Conservation (phyloP, 495 filamentous ascomycete genomes). For the Aspergillus nidulans region DNA sequence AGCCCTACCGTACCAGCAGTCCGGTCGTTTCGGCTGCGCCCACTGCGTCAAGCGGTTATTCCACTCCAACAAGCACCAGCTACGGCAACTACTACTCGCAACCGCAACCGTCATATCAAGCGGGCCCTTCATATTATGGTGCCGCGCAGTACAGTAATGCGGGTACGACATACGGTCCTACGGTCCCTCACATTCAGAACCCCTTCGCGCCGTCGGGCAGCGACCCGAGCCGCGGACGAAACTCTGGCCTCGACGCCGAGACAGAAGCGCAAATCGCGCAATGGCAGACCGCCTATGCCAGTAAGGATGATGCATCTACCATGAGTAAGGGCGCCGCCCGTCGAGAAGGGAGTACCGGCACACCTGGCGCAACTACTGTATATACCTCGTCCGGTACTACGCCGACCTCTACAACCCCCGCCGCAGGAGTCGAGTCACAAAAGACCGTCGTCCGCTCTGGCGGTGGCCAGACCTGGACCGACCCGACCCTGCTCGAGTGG, state of each 20-base stretch:
- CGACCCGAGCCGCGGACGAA: constrained; percentile 38
- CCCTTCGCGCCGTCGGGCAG: constrained; percentile 68
- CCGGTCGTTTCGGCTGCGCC: constrained; percentile 43
- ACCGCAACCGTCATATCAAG: constrained; percentile 37
- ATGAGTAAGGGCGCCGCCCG: constrained; percentile 20
- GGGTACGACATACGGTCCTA: constrained; percentile 40
- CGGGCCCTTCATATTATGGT: constrained; percentile 47
- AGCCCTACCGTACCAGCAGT: constrained; percentile 39
- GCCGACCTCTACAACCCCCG: constrained; percentile 18
- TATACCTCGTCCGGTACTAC: constrained; percentile 42
- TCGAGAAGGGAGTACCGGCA: constrained; percentile 4
- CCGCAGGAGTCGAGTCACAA: constrained; percentile 22
- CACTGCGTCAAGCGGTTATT: constrained; percentile 36
- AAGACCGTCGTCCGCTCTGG: constrained; percentile 81
- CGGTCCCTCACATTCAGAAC: constrained; percentile 75
- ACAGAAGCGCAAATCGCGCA: constrained; percentile 91
- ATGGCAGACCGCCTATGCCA: constrained; percentile 90
- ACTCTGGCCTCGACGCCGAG: constrained; percentile 64
- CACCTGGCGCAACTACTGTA: constrained; percentile 29
- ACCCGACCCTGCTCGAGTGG: constrained; percentile 86
- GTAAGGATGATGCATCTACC: constrained; percentile 42
- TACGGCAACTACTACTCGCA: constrained; percentile 37
- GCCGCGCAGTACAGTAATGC: constrained; percentile 47
- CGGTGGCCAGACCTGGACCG: constrained; percentile 86
- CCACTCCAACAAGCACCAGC: constrained; percentile 28